Evolutionary conservation across 192 early-diverging fungal genomes (phyloP).

Genomic region (Chytriomyces sp.): DNA sequence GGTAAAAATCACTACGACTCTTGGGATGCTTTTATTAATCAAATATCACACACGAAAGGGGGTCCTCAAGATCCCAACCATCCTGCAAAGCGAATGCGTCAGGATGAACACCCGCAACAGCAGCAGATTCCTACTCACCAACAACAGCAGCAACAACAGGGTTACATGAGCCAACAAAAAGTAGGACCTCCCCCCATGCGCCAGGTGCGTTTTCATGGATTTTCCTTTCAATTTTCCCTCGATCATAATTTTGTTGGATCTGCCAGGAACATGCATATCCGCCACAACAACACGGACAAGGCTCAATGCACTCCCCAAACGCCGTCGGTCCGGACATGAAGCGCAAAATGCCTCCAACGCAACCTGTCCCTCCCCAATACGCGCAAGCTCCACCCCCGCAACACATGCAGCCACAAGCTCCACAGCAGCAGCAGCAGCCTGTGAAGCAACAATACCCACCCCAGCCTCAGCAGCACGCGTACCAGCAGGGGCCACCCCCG

Average conservation of each 20-base stretch:
- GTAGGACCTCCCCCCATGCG: not conserved
- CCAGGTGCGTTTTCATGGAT: conserved; percentile 5
- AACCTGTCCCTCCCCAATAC: conserved; percentile 7
- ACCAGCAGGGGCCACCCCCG: conserved; percentile 28
- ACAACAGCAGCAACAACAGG: conserved; percentile 32
- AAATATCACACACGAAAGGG: too few relatives aligned
- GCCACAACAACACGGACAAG: not conserved
- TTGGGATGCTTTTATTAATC: too few relatives aligned
- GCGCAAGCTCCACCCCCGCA: conserved; percentile 7
- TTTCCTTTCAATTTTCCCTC: not conserved
- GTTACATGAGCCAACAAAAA: conserved; percentile 7
- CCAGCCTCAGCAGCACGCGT: conserved; percentile 41
- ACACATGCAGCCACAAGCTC: conserved; percentile 15
- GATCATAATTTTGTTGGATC: not conserved
- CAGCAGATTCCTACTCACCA: conserved; percentile 34
- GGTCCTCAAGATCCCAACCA: conserved; percentile 25
- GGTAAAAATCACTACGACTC: not conserved
- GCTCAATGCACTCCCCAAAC: not conserved
- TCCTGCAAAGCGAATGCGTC: conserved; percentile 31
- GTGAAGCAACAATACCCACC: conserved; percentile 11
- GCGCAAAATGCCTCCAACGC: conserved; percentile 18
- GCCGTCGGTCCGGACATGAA: conserved; percentile 16
- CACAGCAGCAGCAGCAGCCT: conserved; percentile 30
- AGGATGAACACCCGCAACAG: conserved; percentile 44
- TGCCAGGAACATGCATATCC: conserved; percentile 12